Evolutionary conservation across 352 stramenopile genomes (phyloP), one percentile per base, ranked within the genome.

Genomic region (Globisporangium parvum): DNA sequence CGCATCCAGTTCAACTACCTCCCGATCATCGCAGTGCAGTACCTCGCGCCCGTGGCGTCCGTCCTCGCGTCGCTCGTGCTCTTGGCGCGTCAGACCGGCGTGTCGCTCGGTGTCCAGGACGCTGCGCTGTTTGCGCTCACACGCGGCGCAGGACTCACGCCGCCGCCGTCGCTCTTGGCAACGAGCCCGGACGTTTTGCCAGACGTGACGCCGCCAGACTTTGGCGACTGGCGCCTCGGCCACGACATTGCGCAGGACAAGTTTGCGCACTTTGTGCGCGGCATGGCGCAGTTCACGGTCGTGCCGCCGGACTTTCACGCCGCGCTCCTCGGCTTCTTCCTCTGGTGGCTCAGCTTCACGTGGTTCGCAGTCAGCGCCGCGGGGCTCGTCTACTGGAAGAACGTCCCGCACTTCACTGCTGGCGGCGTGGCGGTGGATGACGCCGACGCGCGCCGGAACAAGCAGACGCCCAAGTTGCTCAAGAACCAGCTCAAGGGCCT

Each of bases 1-100:
- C 74, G 80, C 49, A 67, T 92, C 45, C 82, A 89, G 65, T 90
- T 92, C 67, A 88, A 88, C 68, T 92, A 90, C 58, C 60, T 84
- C 12, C 82, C 82, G 18, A 81, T 92, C 57, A 81, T 92, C 53
- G 75, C 79, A 6, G 62, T 92, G 39, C 82, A 92, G 65, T 92
- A 88, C 63, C 60, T 92, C n/a, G 74, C 82, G 15, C 82, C 82
- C 0, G 59, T 77, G 14, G 69, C 65, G 40, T 62, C 68, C 0
- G 59, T 85, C 26, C 12, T 88, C 17, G 67, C 74, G 6, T 66
- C 66, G 1, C 64, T 63, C n/a, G 59, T 85, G 50, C 60, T 90
- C 31, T 62, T 88, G 8, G 68, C 73, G 47, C 71, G 75, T 20
- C 80, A 92, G 58, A 84, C 77, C 0, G 65, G 62, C 0, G 81